These are phyloP conservation scores for Claviceps quebecensis DNA, from an alignment of 2,329 filamentous ascomycete species.

Conservation along the genomic window DNA sequence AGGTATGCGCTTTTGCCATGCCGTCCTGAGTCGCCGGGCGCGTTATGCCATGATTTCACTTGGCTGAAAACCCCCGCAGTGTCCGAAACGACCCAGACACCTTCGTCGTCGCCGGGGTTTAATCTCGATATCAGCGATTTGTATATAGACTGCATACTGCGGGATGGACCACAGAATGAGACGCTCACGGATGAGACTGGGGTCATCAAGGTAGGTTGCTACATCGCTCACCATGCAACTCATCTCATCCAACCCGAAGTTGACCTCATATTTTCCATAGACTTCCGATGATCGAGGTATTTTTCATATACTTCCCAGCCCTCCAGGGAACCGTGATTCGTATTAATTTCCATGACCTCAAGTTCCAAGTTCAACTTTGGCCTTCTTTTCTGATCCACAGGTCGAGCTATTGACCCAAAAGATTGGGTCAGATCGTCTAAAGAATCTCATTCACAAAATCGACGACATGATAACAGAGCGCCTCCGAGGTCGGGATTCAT, in stretches of 20 bases:
- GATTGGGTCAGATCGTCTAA: constrained; percentile 8
- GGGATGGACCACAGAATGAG: constrained; percentile 1
- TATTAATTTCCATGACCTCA: neutral
- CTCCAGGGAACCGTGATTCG: neutral
- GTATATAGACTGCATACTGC: constrained; percentile 2
- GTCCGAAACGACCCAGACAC: neutral
- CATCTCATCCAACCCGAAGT: neutral
- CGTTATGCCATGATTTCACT: neutral
- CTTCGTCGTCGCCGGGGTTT: neutral
- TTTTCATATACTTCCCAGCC: neutral
- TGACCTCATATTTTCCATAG: neutral
- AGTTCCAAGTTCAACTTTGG: constrained; percentile 14
- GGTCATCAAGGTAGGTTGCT: constrained; percentile 2
- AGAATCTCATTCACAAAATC: constrained; percentile 7
- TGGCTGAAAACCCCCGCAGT: neutral
- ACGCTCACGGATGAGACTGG: constrained; percentile 1
- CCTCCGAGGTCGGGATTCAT: neutral
- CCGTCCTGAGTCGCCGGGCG: neutral
- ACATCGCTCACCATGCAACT: neutral
- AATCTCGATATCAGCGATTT: neutral
- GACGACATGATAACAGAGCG: constrained; percentile 6
- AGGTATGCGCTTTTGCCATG: neutral
- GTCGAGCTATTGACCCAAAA: constrained; percentile 14
- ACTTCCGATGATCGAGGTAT: constrained; percentile 5
- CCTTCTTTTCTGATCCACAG: constrained; percentile 22